Percentiles rank a stretch among this genome's conserved stretches.
phyloP scores from a whole-genome alignment of 176 grass and related monocot species.

The Bolboschoenus planiculmis region DNA sequence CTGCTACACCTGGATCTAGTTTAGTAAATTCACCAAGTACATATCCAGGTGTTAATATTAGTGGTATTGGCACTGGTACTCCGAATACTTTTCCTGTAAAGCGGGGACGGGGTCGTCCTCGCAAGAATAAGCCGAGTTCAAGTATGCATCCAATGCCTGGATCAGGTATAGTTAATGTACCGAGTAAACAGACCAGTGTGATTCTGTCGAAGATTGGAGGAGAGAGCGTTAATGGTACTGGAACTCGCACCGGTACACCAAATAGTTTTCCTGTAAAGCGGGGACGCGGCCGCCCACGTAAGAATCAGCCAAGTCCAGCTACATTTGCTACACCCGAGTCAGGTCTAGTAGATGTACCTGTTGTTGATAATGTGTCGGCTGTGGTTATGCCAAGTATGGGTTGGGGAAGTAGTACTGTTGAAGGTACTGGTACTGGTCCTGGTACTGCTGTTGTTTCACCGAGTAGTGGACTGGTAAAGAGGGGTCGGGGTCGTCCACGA shows the following conservation, averaged over 20 bases:
- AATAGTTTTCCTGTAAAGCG: not conserved
- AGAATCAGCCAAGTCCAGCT: not conserved
- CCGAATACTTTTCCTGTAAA: not conserved
- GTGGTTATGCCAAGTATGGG: not conserved
- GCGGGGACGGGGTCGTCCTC: constrained; percentile 14
- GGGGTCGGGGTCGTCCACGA: constrained; percentile 22
- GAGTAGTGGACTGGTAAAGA: constrained; percentile 6
- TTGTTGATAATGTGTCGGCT: constrained; percentile 3
- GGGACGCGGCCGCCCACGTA: constrained; percentile 9
- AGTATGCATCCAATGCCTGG: not conserved
- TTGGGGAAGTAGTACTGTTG: not conserved
- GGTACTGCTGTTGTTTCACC: not conserved
- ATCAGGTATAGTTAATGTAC: too few relatives aligned
- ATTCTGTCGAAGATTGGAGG: not conserved
- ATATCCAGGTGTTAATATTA: not conserved
- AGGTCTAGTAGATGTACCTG: not conserved
- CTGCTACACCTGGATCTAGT: not conserved
- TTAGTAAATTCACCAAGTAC: not conserved
- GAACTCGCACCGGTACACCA: not conserved
- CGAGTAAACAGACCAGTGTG: not conserved
- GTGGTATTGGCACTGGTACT: not conserved
- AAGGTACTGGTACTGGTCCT: not conserved
- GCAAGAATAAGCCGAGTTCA: not conserved
- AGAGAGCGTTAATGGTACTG: not conserved
- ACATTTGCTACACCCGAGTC: not conserved